Evolutionary conservation across 257 asterid species (phyloP).

Genomic region (Cynanchum wilfordii): DNA sequence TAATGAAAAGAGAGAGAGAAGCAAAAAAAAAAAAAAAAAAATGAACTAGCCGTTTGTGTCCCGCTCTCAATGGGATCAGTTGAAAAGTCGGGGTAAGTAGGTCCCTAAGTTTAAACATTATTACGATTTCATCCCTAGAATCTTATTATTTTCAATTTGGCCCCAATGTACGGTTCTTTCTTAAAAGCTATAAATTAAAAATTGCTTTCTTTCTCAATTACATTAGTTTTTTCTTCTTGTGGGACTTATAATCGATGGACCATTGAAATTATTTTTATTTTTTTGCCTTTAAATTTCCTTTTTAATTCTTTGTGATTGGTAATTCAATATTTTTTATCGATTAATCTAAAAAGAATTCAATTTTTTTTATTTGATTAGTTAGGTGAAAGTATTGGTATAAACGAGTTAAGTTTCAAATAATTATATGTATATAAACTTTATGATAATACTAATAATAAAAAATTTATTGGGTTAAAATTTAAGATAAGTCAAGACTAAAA

Average conservation of each 20-base stretch:
- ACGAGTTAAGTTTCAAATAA: no score
- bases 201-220: no score
- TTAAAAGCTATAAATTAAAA: neutral
- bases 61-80: neutral
- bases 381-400: no score
- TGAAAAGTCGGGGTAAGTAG: neutral
- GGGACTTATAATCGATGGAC: neutral
- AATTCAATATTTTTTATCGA: no score
- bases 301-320: no score
- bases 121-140: neutral
- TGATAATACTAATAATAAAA: no score
- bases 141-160: neutral
- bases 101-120: neutral
- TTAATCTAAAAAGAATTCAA: no score
- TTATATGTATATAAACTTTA: no score
- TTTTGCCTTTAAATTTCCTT: no score
- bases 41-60: constrained; percentile 13
- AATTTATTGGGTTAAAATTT: neutral
- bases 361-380: no score
- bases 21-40: neutral
- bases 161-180: neutral
- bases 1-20: neutral
- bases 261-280: no score
- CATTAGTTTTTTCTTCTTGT: neutral
- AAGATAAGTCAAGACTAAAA: neutral